Conservation (phyloP, 2,329 filamentous ascomycete species). For the Coleophoma eucalyptorum region DNA sequence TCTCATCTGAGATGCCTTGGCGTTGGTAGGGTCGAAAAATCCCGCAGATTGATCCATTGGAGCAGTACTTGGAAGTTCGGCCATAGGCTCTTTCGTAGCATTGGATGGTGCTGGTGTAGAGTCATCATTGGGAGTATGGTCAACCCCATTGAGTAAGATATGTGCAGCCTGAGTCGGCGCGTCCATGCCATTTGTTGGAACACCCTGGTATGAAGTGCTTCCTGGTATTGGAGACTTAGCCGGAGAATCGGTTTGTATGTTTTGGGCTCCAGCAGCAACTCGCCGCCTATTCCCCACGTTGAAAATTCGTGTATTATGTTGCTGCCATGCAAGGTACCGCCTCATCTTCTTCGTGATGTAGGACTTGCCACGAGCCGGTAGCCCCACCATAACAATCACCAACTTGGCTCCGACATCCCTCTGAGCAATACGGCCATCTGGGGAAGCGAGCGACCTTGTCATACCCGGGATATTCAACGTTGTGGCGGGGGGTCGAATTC, state of each 20-base stretch:
- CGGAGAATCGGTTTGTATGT: constrained; percentile 17
- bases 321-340: constrained; percentile 93
- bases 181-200: constrained; percentile 18
- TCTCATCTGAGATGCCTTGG: constrained; percentile 74
- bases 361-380: constrained; percentile 93
- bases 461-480: constrained; percentile 96
- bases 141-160: constrained; percentile 51
- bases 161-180: constrained; percentile 47
- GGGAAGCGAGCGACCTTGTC: constrained; percentile 91
- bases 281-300: constrained; percentile 92
- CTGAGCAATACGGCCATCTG: constrained; percentile 89
- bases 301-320: constrained; percentile 94
- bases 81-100: background rate
- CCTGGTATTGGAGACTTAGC: constrained; percentile 4
- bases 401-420: constrained; percentile 94
- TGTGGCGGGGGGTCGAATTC: constrained; percentile 78
- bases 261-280: constrained; percentile 60
- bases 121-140: constrained; percentile 10
- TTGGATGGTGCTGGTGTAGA: background rate
- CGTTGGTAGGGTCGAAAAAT: constrained; percentile 92
- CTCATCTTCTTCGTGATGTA: constrained; percentile 99
- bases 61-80: constrained; percentile 31
- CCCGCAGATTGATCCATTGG: constrained; percentile 81
- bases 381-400: constrained; percentile 96
- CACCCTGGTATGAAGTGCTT: constrained; percentile 20